Evolutionary conservation across 2,329 filamentous ascomycete genomes (phyloP).

Genomic region (Ophiostoma piceae): DNA sequence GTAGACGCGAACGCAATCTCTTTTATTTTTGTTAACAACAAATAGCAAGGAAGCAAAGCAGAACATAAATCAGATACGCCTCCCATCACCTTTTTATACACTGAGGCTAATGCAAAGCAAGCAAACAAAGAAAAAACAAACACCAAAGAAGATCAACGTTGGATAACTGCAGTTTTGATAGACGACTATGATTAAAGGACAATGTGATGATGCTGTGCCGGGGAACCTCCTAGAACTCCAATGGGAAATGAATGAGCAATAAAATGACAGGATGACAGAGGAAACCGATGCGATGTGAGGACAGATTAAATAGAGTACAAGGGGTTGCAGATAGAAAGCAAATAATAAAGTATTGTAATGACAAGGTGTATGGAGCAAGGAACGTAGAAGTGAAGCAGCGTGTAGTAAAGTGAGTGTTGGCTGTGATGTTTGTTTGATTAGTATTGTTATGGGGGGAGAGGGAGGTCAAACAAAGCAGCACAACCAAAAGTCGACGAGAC

Average conservation of each 20-base stretch:
- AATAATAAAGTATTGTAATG: constrained; percentile 12
- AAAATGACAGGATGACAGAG: neutral
- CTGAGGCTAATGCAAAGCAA: neutral
- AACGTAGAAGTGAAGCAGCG: neutral
- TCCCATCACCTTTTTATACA: constrained; percentile 1
- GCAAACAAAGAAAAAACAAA: neutral
- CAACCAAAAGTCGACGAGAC: neutral
- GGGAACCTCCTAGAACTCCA: neutral
- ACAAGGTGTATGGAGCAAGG: neutral
- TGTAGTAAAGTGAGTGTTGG: neutral
- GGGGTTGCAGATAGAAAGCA: constrained; percentile 3
- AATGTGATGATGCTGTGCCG: constrained; percentile 12
- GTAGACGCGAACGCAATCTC: neutral
- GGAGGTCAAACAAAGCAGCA: neutral
- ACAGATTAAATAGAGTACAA: constrained; percentile 11
- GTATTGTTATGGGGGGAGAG: neutral
- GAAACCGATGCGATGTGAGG: neutral
- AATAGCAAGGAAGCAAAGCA: neutral
- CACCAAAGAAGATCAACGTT: neutral
- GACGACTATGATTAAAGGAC: neutral
- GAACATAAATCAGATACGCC: constrained; percentile 7
- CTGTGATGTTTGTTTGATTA: neutral
- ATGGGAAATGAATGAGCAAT: neutral
- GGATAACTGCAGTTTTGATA: neutral
- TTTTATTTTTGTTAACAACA: neutral